phyloP scores from a whole-genome alignment of 495 filamentous ascomycete species.

The Ramalina intermedia region DNA sequence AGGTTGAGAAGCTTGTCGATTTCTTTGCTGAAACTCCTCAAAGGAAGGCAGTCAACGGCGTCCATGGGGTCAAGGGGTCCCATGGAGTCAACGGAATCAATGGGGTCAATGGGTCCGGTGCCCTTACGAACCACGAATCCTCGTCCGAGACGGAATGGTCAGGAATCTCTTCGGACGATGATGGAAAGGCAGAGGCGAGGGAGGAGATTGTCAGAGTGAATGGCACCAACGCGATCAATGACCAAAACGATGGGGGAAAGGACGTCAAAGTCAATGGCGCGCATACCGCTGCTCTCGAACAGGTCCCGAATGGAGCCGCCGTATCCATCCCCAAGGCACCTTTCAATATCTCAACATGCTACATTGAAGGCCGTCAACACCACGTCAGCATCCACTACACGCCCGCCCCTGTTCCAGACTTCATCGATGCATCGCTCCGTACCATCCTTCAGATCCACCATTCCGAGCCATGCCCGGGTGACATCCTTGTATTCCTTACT shows the following conservation, averaged over 20 bases:
- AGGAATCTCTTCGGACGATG: constrained; percentile 10
- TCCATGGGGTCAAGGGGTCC: neutral
- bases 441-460: constrained; percentile 81
- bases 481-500: constrained; percentile 69
- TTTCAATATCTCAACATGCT: constrained; percentile 35
- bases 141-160: constrained; percentile 12
- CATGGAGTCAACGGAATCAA: neutral
- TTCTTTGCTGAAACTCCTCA: constrained; percentile 51
- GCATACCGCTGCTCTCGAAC: neutral
- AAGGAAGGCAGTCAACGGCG: neutral
- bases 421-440: constrained; percentile 68
- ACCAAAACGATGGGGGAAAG: neutral
- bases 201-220: neutral
- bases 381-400: constrained; percentile 71
- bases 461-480: constrained; percentile 78
- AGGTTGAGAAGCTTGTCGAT: constrained; percentile 57
- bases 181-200: neutral
- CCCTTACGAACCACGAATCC: neutral
- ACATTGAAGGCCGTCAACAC: constrained; percentile 79
- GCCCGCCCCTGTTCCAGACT: constrained; percentile 62
- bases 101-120: neutral
- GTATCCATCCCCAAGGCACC: neutral
- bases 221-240: neutral
- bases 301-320: neutral
- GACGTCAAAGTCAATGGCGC: neutral